A percentile compares a stretch with the other conserved stretches of the same genome.
phyloP scores from a whole-genome alignment of 2,329 filamentous ascomycete genomes.

The Dactylonectria estremocensis region DNA sequence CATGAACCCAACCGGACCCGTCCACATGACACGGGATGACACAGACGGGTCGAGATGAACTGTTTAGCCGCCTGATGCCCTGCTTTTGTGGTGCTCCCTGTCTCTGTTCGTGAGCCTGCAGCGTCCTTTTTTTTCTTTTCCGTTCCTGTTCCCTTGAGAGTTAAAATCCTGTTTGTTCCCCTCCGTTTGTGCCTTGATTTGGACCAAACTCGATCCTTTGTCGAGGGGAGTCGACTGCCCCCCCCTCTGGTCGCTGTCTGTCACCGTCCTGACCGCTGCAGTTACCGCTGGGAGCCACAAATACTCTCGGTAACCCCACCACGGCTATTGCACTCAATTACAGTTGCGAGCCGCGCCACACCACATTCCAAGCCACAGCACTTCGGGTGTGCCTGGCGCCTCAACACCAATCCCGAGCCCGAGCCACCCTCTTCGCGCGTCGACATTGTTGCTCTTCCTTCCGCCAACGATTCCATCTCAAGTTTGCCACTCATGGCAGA shows the following conservation, averaged over 20 bases:
- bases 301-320: constrained; percentile 9
- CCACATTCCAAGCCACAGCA: constrained; percentile 22
- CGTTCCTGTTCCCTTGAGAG: constrained; percentile 4
- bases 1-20: constrained; percentile 20
- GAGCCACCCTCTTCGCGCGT: constrained; percentile 8
- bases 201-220: no score
- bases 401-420: constrained; percentile 26
- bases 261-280: not conserved
- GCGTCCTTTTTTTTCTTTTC: constrained; percentile 24
- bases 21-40: constrained; percentile 24
- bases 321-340: constrained; percentile 4
- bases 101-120: not conserved
- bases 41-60: constrained; percentile 11
- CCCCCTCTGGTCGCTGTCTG: not conserved
- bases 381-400: constrained; percentile 22
- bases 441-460: constrained; percentile 16
- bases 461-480: constrained; percentile 5
- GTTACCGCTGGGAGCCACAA: constrained; percentile 7
- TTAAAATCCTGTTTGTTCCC: no score
- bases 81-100: constrained; percentile 17
- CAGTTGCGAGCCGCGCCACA: not conserved
- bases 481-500: constrained; percentile 17
- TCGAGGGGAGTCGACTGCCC: not conserved
- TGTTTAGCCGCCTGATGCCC: constrained; percentile 2
- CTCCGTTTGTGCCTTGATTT: no score